Evolutionary conservation across 768 basidiomycete species (phyloP).

Genomic region (Erythrobasidium yunnanense): DNA sequence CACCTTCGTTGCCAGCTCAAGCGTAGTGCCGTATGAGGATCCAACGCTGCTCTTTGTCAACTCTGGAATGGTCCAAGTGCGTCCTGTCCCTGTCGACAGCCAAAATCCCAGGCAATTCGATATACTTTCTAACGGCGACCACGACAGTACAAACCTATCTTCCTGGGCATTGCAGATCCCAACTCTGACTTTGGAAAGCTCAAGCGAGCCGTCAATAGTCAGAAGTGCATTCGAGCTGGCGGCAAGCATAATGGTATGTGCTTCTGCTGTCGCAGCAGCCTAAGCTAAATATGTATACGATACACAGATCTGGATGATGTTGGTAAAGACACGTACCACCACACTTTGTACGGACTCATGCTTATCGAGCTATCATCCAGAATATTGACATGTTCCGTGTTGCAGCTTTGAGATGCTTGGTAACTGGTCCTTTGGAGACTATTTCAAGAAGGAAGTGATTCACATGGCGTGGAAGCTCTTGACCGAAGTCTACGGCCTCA

Average conservation of each 20-base stretch:
- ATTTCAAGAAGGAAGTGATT: slow-evolving; percentile 99
- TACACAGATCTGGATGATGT: slow-evolving; percentile 87
- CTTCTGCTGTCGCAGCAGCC: not conserved
- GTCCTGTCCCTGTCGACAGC: not conserved
- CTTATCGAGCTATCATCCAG: slow-evolving; percentile 4
- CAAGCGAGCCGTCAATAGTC: slow-evolving; percentile 86
- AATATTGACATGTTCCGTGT: slow-evolving; percentile 56
- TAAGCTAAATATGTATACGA: not conserved
- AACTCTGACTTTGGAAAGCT: slow-evolving; percentile 80
- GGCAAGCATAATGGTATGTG: slow-evolving; percentile 89
- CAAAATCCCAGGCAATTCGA: too few species aligned
- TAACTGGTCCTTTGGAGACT: slow-evolving; percentile 99
- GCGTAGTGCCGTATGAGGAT: slow-evolving; percentile 93
- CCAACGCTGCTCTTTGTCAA: slow-evolving; percentile 95
- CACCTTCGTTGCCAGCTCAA: slow-evolving; percentile 77
- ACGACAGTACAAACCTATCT: slow-evolving; percentile 88
- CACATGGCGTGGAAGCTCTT: slow-evolving; percentile 87
- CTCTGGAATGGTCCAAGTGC: slow-evolving; percentile 90
- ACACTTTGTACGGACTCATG: slow-evolving; percentile 33
- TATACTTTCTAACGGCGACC: too few species aligned
- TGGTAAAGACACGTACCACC: slow-evolving; percentile 92
- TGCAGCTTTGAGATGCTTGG: slow-evolving; percentile 88
- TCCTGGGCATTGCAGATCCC: slow-evolving; percentile 95
- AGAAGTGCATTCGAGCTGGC: slow-evolving; percentile 97
- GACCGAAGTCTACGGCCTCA: slow-evolving; percentile 75